A percentile compares a stretch with the other conserved stretches of the same genome.
phyloP scores from a whole-genome alignment of 495 filamentous ascomycete species.

The Penicillium coffeae region DNA sequence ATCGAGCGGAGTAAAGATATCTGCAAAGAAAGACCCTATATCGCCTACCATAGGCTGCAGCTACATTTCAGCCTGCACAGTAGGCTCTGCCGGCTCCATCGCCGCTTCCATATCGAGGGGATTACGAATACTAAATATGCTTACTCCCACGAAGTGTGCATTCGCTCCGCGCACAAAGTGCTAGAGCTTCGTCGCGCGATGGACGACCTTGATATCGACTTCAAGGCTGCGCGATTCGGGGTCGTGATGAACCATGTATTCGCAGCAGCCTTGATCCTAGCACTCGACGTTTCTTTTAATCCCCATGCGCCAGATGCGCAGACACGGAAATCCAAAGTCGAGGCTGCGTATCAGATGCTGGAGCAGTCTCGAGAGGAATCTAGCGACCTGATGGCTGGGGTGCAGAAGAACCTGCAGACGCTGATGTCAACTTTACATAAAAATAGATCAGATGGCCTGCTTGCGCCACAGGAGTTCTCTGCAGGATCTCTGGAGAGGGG shows the following conservation, averaged over 20 bases:
- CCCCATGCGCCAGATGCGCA: constrained; percentile 19
- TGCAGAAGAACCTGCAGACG: constrained; percentile 27
- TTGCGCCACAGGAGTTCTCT: background rate
- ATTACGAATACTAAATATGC: constrained; percentile 24
- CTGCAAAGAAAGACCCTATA: constrained; percentile 21
- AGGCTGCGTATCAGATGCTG: constrained; percentile 20
- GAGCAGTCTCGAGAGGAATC: constrained; percentile 24
- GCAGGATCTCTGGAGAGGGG: background rate
- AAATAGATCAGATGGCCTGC: constrained; percentile 2
- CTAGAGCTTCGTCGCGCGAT: constrained; percentile 24
- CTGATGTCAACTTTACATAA: constrained; percentile 23
- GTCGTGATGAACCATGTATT: constrained; percentile 26
- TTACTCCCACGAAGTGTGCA: constrained; percentile 23
- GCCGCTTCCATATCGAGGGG: constrained; percentile 26
- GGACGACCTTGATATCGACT: constrained; percentile 17
- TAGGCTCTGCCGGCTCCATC: constrained; percentile 28
- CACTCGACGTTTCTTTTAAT: constrained; percentile 27
- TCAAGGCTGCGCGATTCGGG: constrained; percentile 20
- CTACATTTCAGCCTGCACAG: constrained; percentile 23
- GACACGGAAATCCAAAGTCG: constrained; percentile 18
- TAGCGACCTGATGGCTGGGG: constrained; percentile 14
- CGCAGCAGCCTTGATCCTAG: constrained; percentile 26
- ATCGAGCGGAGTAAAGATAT: constrained; percentile 18
- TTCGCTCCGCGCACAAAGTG: constrained; percentile 25
- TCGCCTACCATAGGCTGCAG: constrained; percentile 19